Base-by-base conservation (phyloP, 179 eudicot genomes). In the Gypsophila paniculata region DNA sequence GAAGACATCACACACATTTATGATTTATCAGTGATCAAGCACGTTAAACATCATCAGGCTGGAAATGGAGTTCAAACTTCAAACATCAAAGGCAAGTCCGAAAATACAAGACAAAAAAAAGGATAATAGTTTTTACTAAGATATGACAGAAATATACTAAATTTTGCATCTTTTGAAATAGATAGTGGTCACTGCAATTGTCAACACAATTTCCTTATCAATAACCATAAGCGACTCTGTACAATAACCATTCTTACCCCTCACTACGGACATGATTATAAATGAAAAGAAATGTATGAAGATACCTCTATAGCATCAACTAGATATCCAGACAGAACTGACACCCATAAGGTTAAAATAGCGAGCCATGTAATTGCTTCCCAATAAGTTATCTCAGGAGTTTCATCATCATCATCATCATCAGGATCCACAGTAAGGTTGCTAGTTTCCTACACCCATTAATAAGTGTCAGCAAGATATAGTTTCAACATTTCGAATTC, bases 281-380 rank as follows among this genome's bases (percentile, higher is more conserved):
- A 42, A 44, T 49, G 61, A 19, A 29, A 51, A 46, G 23, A 34
- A 22, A 57, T 22, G 48, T 29, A 55, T 72, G 34, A 21, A 72
- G 12, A 70, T 79, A 88, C 98, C 96, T 88, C 79, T 71, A 94
- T 86, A 77, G 94, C 89, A 82, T 91, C 88, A 76, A 91, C 91
- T 26, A 94, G 96, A 86, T 89, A 94, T 72, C 94, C 97, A 54
- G 99, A 91, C 46, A 93, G 80, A 39, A 91, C 74, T 54, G 99
- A 91, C 52, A 91, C 87, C 97, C 97, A 94, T 78, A 89, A 66
- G 69, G 96, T 94, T 79, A 94, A 82, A 71, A 94, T 79, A 65
- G 85, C 81, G 80, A 91, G 96, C 99, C 99, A 93, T 17, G 79
- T 73, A 67, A 94, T 82, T 61, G 94, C 76, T 87, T 91, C 94